Conservation (phyloP, 2,329 filamentous ascomycete genomes). For the Dendryphion nanum region DNA sequence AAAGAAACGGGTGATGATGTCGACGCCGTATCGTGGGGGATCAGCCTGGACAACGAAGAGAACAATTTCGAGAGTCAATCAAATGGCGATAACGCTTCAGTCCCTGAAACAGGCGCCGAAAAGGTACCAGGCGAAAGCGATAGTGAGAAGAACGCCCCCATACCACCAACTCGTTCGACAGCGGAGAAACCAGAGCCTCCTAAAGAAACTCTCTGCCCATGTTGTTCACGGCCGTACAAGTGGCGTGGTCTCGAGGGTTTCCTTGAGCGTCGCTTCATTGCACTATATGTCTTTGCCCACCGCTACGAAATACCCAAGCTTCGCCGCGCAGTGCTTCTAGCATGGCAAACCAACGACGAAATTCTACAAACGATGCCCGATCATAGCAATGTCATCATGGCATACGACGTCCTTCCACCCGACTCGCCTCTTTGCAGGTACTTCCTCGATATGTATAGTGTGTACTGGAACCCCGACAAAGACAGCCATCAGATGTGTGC, state of each 20-base stretch:
- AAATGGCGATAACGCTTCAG: slow-evolving; percentile 7
- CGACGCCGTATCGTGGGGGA: slow-evolving; percentile 34
- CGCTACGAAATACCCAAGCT: slow-evolving; percentile 32
- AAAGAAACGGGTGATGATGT: slow-evolving; percentile 23
- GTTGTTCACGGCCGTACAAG: slow-evolving; percentile 36
- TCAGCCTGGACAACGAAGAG: slow-evolving; percentile 32
- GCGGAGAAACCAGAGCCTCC: slow-evolving; percentile 34
- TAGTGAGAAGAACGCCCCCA: slow-evolving; percentile 19
- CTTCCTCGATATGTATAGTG: slow-evolving; percentile 37
- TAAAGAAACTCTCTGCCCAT: slow-evolving; percentile 35
- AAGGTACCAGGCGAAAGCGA: slow-evolving; percentile 31
- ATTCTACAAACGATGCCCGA: slow-evolving; percentile 37
- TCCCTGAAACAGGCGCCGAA: slow-evolving; percentile 18
- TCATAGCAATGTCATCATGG: slow-evolving; percentile 36
- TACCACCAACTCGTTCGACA: slow-evolving; percentile 24
- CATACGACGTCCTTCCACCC: slow-evolving; percentile 30
- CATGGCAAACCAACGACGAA: slow-evolving; percentile 38
- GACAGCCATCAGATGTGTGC: slow-evolving; percentile 30
- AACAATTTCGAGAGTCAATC: slow-evolving; percentile 13
- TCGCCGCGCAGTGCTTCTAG: slow-evolving; percentile 30
- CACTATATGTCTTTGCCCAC: slow-evolving; percentile 33
- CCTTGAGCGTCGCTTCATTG: slow-evolving; percentile 35
- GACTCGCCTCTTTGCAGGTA: slow-evolving; percentile 31
- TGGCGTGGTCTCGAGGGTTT: slow-evolving; percentile 38
- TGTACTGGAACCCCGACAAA: slow-evolving; percentile 36